Percentiles rank a stretch among this genome's conserved stretches.
Evolutionary conservation across 2,329 filamentous ascomycete genomes (phyloP).

Genomic region (Talaromyces sp.): DNA sequence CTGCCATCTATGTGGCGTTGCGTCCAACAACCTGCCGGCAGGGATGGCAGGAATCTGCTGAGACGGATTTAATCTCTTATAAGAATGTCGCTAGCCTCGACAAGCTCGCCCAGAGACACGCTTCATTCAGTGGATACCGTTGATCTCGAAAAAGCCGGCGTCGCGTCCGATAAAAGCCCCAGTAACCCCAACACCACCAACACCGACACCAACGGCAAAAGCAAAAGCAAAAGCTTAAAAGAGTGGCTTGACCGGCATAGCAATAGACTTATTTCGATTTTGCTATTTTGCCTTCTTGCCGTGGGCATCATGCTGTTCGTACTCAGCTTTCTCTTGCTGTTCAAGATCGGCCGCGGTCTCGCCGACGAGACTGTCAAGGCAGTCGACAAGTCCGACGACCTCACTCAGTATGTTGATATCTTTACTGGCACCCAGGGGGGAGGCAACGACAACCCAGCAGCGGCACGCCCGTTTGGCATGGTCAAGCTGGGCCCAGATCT

Average conservation of each 20-base stretch:
- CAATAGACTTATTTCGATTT: background rate
- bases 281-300: background rate
- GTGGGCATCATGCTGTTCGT: background rate
- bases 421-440: slow-evolving; percentile 2
- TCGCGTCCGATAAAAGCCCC: background rate
- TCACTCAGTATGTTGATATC: slow-evolving; percentile 7
- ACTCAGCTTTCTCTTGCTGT: background rate
- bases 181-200: background rate
- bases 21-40: background rate
- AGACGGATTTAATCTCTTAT: background rate
- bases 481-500: slow-evolving; percentile 54
- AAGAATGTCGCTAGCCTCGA: background rate
- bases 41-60: background rate
- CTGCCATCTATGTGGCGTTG: background rate
- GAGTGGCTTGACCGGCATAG: background rate
- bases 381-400: background rate
- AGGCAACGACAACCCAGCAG: slow-evolving; percentile 55
- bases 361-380: background rate
- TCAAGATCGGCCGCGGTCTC: background rate
- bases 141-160: background rate
- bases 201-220: background rate
- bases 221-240: background rate
- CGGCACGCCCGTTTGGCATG: slow-evolving; percentile 51
- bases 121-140: background rate
- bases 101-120: background rate